Conservation (phyloP, 441 rosid species). For the Populus hybrid region DNA sequence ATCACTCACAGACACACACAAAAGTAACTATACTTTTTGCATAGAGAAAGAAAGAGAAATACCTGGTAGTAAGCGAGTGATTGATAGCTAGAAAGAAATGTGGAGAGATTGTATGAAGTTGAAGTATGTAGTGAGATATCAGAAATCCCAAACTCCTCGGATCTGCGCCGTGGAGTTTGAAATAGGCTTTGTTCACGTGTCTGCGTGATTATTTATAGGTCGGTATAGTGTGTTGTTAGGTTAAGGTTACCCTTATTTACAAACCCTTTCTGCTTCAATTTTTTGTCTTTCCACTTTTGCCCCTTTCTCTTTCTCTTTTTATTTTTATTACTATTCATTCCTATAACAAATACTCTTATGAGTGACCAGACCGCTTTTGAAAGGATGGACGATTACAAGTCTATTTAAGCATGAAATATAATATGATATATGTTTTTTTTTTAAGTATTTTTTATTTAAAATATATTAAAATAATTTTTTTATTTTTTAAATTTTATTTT, state of each 20-base stretch:
- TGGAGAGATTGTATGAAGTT: not conserved
- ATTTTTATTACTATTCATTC: no score
- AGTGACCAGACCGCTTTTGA: no score
- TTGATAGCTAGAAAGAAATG: not conserved
- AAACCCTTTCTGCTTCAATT: not conserved
- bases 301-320: not conserved
- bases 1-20: not conserved
- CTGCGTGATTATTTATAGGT: conserved; percentile 13
- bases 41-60: conserved; percentile 5
- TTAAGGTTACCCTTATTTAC: not conserved
- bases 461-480: no score
- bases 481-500: no score
- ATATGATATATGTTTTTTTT: no score
- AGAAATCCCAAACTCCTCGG: conserved; percentile 75
- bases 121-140: conserved; percentile 27
- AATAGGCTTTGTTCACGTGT: not conserved
- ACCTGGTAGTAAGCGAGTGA: conserved; percentile 34
- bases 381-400: no score
- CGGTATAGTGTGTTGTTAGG: conserved; percentile 10
- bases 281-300: not conserved
- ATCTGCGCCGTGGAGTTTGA: conserved; percentile 85
- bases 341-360: no score
- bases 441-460: no score
- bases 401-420: no score
- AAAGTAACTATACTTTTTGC: not conserved